Conservation (phyloP, 345 rosid species). For the Chamaenerion angustifolium region DNA sequence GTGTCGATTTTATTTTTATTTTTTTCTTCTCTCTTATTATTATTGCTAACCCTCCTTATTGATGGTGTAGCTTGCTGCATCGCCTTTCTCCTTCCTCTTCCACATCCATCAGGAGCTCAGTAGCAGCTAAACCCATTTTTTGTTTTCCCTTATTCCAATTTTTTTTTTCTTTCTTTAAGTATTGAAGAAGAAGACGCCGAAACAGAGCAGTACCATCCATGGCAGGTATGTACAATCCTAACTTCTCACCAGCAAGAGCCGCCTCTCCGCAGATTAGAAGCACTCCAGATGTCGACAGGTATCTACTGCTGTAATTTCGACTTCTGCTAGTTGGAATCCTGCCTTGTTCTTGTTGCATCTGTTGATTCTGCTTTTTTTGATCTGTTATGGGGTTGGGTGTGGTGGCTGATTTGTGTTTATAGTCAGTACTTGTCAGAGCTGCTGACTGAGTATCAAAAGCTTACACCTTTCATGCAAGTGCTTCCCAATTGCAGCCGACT, state of each 20-base stretch:
- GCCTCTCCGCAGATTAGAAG: slow-evolving; percentile 93
- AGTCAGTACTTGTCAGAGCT: slow-evolving; percentile 86
- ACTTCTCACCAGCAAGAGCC: slow-evolving; percentile 88
- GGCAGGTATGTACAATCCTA: slow-evolving; percentile 89
- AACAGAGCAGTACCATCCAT: slow-evolving; percentile 19
- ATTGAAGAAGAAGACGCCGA: neutral
- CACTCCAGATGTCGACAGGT: slow-evolving; percentile 82
- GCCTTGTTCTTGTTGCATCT: neutral
- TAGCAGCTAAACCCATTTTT: slow-evolving; percentile 7
- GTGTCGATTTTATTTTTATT: neutral
- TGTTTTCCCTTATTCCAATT: neutral
- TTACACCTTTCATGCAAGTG: slow-evolving; percentile 90
- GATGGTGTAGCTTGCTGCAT: slow-evolving; percentile 2
- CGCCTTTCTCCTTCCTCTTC: neutral
- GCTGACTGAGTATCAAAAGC: slow-evolving; percentile 92
- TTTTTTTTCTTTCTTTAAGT: neutral
- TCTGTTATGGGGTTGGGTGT: slow-evolving; percentile 14
- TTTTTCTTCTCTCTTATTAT: neutral
- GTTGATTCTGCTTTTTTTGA: slow-evolving; percentile 14
- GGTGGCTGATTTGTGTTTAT: slow-evolving; percentile 2
- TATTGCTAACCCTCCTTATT: slow-evolving; percentile 3
- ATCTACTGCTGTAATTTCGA: neutral
- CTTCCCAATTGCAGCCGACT: slow-evolving; percentile 90
- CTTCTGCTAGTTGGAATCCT: neutral
- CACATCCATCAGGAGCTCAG: neutral